phyloP scores from a whole-genome alignment of 2,329 filamentous ascomycete species.

The Septoria petroselini region DNA sequence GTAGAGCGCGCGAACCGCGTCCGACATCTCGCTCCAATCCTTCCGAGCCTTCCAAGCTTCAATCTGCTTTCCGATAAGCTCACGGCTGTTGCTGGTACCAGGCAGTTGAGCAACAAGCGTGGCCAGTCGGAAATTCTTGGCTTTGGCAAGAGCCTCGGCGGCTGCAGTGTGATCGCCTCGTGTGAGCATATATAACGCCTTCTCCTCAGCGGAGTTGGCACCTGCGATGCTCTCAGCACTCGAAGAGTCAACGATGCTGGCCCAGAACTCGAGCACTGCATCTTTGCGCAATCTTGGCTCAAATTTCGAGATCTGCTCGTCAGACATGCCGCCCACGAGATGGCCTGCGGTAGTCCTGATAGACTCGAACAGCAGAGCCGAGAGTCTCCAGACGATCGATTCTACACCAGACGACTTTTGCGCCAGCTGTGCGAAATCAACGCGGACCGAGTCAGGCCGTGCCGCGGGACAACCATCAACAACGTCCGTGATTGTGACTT shows the following conservation, averaged over 20 bases:
- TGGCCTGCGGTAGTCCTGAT: conserved; percentile 36
- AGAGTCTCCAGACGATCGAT: conserved; percentile 77
- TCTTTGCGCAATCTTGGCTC: conserved; percentile 49
- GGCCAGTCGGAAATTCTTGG: conserved; percentile 77
- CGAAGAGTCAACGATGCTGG: conserved; percentile 41
- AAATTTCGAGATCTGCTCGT: conserved; percentile 44
- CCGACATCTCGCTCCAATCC: conserved; percentile 80
- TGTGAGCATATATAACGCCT: conserved; percentile 75
- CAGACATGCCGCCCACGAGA: conserved; percentile 40
- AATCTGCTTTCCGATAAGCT: conserved; percentile 75
- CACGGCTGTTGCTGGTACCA: conserved; percentile 64
- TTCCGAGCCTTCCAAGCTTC: conserved; percentile 79
- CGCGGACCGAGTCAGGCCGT: conserved; percentile 50
- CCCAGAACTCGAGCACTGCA: conserved; percentile 67
- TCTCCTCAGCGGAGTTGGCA: conserved; percentile 69
- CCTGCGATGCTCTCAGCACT: conserved; percentile 51
- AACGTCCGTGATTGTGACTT: conserved; percentile 44
- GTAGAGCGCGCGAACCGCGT: conserved; percentile 81
- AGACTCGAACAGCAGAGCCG: conserved; percentile 83
- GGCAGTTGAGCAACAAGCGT: conserved; percentile 81
- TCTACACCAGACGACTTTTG: conserved; percentile 50
- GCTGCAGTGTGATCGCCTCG: conserved; percentile 78
- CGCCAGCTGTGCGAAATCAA: conserved; percentile 52
- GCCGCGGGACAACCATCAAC: conserved; percentile 49
- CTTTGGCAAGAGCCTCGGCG: conserved; percentile 72